Evolutionary conservation across 2,329 filamentous ascomycete species (phyloP).

Genomic region (Colletotrichum godetiae): DNA sequence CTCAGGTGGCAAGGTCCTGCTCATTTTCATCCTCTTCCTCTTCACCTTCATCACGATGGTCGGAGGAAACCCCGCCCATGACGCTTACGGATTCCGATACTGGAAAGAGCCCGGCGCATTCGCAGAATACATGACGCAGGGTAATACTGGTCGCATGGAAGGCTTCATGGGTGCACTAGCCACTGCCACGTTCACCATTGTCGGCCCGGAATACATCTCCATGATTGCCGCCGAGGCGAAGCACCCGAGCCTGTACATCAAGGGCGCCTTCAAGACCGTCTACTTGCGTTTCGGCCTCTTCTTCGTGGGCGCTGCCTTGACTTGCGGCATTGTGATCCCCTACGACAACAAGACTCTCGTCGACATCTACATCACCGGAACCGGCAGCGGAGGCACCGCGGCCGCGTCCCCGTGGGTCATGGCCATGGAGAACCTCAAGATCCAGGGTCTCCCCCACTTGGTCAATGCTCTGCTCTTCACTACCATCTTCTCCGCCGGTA

Average conservation of each 20-base stretch:
- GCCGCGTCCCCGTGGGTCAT: slow-evolving; percentile 71
- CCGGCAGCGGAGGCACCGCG: slow-evolving; percentile 50
- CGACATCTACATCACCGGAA: slow-evolving; percentile 63
- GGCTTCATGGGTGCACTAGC: slow-evolving; percentile 78
- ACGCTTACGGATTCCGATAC: slow-evolving; percentile 39
- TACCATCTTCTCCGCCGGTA: slow-evolving; percentile 71
- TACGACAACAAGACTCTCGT: slow-evolving; percentile 70
- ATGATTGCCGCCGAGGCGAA: slow-evolving; percentile 75
- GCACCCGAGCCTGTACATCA: slow-evolving; percentile 69
- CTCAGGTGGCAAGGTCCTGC: slow-evolving; percentile 63
- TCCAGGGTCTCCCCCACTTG: slow-evolving; percentile 69
- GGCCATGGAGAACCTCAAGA: slow-evolving; percentile 69
- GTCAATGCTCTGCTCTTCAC: slow-evolving; percentile 71
- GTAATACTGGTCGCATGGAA: slow-evolving; percentile 74
- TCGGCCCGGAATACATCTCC: slow-evolving; percentile 73
- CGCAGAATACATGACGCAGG: slow-evolving; percentile 44
- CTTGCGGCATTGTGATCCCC: slow-evolving; percentile 74
- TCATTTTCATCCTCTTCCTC: slow-evolving; percentile 72
- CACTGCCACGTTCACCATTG: slow-evolving; percentile 72
- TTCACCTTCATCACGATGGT: slow-evolving; percentile 62
- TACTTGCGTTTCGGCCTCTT: slow-evolving; percentile 72
- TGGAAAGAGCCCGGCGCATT: slow-evolving; percentile 34
- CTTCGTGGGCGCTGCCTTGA: slow-evolving; percentile 69
- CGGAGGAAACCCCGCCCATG: slow-evolving; percentile 39
- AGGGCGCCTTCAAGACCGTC: slow-evolving; percentile 65